These are phyloP conservation scores for Penicillium ochrochloron DNA, from an alignment of 495 filamentous ascomycete species.

Conservation along the genomic window DNA sequence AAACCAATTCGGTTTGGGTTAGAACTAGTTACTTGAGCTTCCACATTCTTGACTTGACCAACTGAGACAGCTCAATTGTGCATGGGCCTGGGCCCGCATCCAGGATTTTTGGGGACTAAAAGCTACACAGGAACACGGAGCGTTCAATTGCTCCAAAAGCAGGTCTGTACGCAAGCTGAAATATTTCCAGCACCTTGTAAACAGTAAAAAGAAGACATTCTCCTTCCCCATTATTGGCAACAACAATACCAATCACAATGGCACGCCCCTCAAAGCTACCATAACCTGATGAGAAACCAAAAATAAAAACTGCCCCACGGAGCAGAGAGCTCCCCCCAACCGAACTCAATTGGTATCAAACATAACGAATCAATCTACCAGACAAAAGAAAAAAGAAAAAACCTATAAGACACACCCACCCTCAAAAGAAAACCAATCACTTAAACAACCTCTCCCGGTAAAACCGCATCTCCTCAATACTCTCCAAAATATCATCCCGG, in stretches of 20 bases:
- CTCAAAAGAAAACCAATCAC: neutral
- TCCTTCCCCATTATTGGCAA: neutral
- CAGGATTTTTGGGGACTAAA: neutral
- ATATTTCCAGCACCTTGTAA: neutral
- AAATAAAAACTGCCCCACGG: neutral
- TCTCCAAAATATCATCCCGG: constrained; percentile 88
- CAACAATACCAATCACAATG: neutral
- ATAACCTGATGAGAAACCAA: neutral
- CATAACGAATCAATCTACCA: neutral
- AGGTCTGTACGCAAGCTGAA: neutral
- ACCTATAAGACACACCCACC: too few species aligned
- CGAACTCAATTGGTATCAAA: constrained; percentile 9
- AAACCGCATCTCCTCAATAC: constrained; percentile 86
- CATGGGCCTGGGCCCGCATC: neutral
- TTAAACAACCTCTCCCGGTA: constrained; percentile 59
- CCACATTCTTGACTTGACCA: neutral
- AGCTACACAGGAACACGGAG: constrained; percentile 8
- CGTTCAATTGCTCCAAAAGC: neutral
- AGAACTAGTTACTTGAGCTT: neutral
- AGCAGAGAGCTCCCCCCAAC: constrained; percentile 9
- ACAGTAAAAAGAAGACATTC: neutral
- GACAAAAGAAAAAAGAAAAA: neutral
- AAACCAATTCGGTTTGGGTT: neutral
- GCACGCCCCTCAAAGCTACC: neutral
- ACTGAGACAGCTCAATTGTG: constrained; percentile 8